phyloP scores from a whole-genome alignment of 2,329 filamentous ascomycete genomes.

The Colletotrichum sp. region DNA sequence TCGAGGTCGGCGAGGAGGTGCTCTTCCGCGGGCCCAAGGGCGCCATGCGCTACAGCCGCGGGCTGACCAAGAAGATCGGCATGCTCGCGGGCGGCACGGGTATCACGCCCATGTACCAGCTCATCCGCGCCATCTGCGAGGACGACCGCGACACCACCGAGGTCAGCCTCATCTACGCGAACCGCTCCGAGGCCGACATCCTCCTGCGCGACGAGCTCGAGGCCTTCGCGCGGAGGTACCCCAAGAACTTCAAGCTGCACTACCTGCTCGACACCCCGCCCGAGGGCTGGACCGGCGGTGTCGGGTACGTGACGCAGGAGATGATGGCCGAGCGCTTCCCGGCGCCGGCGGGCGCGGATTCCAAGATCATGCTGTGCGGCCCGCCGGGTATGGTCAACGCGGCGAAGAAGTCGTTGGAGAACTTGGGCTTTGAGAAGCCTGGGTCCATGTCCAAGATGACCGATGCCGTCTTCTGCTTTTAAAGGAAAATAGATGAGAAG shows the following conservation, averaged over 20 bases:
- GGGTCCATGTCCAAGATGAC: constrained; percentile 54
- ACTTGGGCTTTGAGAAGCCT: constrained; percentile 56
- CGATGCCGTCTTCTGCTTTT: constrained; percentile 63
- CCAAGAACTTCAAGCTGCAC: constrained; percentile 58
- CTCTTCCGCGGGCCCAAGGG: constrained; percentile 62
- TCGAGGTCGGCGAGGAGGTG: constrained; percentile 54
- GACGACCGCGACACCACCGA: constrained; percentile 62
- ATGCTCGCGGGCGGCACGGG: constrained; percentile 57
- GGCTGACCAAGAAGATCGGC: constrained; percentile 49
- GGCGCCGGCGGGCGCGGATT: constrained; percentile 40
- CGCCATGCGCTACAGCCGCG: constrained; percentile 55
- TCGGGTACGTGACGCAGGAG: constrained; percentile 56
- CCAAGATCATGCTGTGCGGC: constrained; percentile 64
- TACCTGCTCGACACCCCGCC: constrained; percentile 59
- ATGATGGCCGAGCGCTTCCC: constrained; percentile 56
- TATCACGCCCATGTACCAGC: constrained; percentile 47
- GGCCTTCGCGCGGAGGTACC: constrained; percentile 52
- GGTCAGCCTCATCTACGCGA: constrained; percentile 64
- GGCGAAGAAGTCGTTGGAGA: constrained; percentile 53
- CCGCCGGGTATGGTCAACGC: constrained; percentile 65
- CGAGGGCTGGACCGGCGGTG: constrained; percentile 50
- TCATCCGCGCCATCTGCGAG: constrained; percentile 65
- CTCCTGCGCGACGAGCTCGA: constrained; percentile 62
- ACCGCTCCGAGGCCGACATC: constrained; percentile 64
- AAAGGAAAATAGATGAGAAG: constrained; percentile 1